Percentiles rank a stretch among this genome's conserved stretches.
Evolutionary conservation across 768 basidiomycete genomes (phyloP).

Genomic region (Russula sp.): DNA sequence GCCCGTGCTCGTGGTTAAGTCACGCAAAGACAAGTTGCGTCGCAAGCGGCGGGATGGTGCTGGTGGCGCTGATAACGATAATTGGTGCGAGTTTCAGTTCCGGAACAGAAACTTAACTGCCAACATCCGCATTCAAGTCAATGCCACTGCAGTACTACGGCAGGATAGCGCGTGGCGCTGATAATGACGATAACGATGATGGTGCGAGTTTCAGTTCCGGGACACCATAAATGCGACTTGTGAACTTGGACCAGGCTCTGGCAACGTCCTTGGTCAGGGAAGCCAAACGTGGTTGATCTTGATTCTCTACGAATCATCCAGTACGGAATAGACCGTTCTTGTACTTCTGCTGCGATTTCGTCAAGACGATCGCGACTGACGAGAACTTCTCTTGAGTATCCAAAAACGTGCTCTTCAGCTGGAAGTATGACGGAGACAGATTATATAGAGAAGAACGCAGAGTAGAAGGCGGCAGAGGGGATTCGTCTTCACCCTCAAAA

Average conservation of each 20-base stretch:
- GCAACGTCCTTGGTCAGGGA: conserved; percentile 44
- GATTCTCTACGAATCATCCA: conserved; percentile 54
- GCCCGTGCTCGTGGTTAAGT: conserved; percentile 12
- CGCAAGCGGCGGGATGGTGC: conserved; percentile 1
- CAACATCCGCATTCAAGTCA: too few species aligned
- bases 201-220: conserved; percentile 53
- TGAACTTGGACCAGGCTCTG: too few species aligned
- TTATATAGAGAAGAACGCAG: conserved; percentile 59
- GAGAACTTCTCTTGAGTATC: conserved; percentile 39
- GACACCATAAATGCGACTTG: too few species aligned
- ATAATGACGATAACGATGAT: conserved; percentile 39
- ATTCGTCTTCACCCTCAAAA: conserved; percentile 34
- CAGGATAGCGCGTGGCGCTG: too few species aligned
- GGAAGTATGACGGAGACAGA: conserved; percentile 42
- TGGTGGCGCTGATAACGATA: conserved; percentile 1
- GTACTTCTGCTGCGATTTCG: conserved; percentile 39
- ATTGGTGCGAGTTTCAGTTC: too few species aligned
- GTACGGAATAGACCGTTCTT: conserved; percentile 42
- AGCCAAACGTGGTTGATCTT: conserved; percentile 51
- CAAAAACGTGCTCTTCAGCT: conserved; percentile 43
- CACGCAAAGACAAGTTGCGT: conserved; percentile 9
- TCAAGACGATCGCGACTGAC: conserved; percentile 34
- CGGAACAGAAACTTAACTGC: too few species aligned
- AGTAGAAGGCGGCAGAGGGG: conserved; percentile 44
- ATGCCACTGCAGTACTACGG: too few species aligned